phyloP scores from a whole-genome alignment of 192 early-diverging fungal genomes.

The Coemansia nantahalensis region DNA sequence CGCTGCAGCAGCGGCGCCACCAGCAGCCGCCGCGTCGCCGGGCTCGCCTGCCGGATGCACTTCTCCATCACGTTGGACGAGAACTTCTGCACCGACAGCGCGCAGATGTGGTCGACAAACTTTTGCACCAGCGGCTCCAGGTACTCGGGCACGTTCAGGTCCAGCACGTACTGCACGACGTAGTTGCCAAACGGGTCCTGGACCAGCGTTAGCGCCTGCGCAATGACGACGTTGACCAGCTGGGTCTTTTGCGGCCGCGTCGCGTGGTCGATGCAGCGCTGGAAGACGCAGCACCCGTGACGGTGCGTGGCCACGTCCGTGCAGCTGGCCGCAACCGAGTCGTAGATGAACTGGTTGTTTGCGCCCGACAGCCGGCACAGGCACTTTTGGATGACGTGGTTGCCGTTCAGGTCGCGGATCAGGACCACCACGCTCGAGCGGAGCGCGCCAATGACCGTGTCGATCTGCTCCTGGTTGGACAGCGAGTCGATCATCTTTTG shows the following conservation, averaged over 20 bases:
- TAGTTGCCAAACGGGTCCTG: constrained; percentile 93
- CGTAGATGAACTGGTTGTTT: constrained; percentile 87
- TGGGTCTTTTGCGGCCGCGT: constrained; percentile 67
- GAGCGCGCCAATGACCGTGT: constrained; percentile 64
- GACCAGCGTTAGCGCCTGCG: constrained; percentile 70
- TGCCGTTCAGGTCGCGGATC: constrained; percentile 89
- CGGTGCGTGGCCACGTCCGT: constrained; percentile 85
- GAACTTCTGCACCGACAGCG: constrained; percentile 85
- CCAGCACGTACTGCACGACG: constrained; percentile 89
- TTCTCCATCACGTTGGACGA: constrained; percentile 93
- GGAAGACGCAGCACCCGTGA: constrained; percentile 89
- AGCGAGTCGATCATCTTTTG: constrained; percentile 88
- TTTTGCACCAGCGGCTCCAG: constrained; percentile 68
- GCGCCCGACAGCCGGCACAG: constrained; percentile 67
- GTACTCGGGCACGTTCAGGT: constrained; percentile 65
- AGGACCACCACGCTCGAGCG: constrained; percentile 71
- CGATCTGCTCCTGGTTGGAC: constrained; percentile 60
- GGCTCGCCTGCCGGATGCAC: constrained; percentile 80
- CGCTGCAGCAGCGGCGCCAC: constrained; percentile 76
- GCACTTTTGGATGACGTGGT: constrained; percentile 93
- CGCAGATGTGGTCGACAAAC: constrained; percentile 74
- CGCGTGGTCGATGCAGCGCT: constrained; percentile 88
- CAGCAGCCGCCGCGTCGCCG: constrained; percentile 63
- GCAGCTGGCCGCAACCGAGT: constrained; percentile 74
- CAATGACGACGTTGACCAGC: constrained; percentile 74